These are phyloP conservation scores for Dillenia suffruticosa DNA, from an alignment of 164 flowering plant genomes.

Conservation along the genomic window DNA sequence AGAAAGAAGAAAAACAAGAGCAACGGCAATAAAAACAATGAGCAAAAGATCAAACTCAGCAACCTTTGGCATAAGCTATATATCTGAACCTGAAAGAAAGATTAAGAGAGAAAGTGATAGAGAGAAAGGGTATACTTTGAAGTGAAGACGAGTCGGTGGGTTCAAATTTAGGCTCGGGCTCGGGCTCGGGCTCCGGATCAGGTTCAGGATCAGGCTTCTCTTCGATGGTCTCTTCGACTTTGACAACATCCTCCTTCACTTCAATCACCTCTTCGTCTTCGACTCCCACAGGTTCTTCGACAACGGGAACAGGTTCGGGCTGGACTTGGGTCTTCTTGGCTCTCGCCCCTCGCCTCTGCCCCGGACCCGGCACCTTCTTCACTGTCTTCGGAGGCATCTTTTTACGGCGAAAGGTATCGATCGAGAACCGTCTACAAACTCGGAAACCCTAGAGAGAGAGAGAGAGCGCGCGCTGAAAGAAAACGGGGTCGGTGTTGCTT, in stretches of 20 bases:
- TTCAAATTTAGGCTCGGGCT: slow-evolving; percentile 11
- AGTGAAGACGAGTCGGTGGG: slow-evolving; percentile 6
- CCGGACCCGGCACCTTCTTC: slow-evolving; percentile 33
- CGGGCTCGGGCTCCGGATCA: slow-evolving; percentile 7
- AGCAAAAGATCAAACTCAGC: not conserved
- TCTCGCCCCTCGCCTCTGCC: slow-evolving; percentile 24
- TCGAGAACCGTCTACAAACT: not conserved
- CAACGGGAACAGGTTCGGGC: slow-evolving; percentile 6
- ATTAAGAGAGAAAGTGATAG: not conserved
- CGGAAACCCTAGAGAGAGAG: too few species aligned
- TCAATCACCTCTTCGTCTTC: slow-evolving; percentile 14
- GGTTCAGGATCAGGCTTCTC: slow-evolving; percentile 4
- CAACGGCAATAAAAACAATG: not conserved
- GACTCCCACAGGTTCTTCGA: slow-evolving; percentile 11
- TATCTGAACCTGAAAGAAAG: too few species aligned
- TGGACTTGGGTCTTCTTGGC: slow-evolving; percentile 17
- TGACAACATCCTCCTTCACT: slow-evolving; percentile 6
- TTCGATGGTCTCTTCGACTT: slow-evolving; percentile 8
- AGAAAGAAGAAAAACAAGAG: too few species aligned
- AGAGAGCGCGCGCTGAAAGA: too few species aligned
- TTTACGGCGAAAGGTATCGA: not conserved
- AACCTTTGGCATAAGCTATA: too few species aligned
- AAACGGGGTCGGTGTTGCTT: too few species aligned
- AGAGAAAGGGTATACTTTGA: slow-evolving; percentile 27
- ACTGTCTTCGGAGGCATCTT: slow-evolving; percentile 42